Percentiles rank a stretch among this genome's conserved stretches.
Evolutionary conservation across 495 filamentous ascomycete species (phyloP).

Genomic region (Neurospora discreta): DNA sequence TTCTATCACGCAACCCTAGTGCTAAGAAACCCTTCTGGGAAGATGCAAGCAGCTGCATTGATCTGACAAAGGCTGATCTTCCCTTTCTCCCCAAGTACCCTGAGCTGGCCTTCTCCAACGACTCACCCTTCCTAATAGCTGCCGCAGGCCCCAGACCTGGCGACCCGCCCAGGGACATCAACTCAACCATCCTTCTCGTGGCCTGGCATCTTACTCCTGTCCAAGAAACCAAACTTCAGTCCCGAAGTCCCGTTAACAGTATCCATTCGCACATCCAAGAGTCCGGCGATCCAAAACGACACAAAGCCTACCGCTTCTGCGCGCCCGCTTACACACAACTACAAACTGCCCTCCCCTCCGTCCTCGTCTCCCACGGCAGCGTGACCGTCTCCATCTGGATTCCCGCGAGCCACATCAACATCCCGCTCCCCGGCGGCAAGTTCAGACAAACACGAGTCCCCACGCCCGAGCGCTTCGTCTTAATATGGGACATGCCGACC

Average conservation of each 20-base stretch:
- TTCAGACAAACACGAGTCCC: constrained; percentile 4
- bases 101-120: constrained; percentile 18
- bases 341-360: constrained; percentile 13
- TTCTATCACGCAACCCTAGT: constrained; percentile 10
- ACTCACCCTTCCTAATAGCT: constrained; percentile 14
- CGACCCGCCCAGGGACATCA: constrained; percentile 5
- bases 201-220: constrained; percentile 20
- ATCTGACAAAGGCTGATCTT: constrained; percentile 10
- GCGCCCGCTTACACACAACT: constrained; percentile 15
- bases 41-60: constrained; percentile 15
- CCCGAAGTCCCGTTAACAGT: constrained; percentile 8
- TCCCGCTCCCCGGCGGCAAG: constrained; percentile 10
- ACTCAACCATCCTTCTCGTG: constrained; percentile 12
- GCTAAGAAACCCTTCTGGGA: constrained; percentile 17
- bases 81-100: constrained; percentile 22
- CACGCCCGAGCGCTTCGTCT: constrained; percentile 12
- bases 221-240: constrained; percentile 7
- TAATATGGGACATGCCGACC: constrained; percentile 15
- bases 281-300: constrained; percentile 6
- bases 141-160: constrained; percentile 18
- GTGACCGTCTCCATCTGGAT: constrained; percentile 20
- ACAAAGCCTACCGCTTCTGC: constrained; percentile 15
- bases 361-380: constrained; percentile 13
- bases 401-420: constrained; percentile 14
- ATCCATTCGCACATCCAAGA: constrained; percentile 1